Base-by-base conservation (phyloP, 306 rosid species). In the Corylus heterophylla region DNA sequence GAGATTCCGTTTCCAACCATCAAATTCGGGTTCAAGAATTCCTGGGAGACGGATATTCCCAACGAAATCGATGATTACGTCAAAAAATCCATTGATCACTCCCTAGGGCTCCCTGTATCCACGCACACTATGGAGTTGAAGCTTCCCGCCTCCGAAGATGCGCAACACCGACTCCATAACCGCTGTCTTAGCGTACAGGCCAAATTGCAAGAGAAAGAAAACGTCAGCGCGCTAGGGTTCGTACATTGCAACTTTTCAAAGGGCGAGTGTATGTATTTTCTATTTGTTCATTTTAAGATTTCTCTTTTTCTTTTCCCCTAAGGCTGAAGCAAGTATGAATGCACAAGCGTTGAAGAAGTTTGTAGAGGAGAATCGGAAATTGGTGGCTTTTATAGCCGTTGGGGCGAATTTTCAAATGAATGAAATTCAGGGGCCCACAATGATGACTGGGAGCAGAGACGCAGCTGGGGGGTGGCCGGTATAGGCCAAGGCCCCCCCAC, bases 311-410 rank as follows among this genome's bases (percentile, higher is more conserved):
- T 9, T 71, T 63, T 69, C 22, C 56, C 25, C 39, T 71, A 8
- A 95, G 99, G 83, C 88, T 71, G 99, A 95, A 76, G 82, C 93
- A 37, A 52, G 67, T 9, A 88, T 95, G 96, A 95, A 89, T 61
- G 96, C 96, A 0, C 92, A 83, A 78, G 97, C 97, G 10, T 69
- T 95, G 87, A 93, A 87, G 85, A 95, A 95, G 69, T 95, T 95
- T 63, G 88, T 89, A 4, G 96, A 87, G 85, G 98, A 91, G 88
- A 95, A 95, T 81, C 93, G 86, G 76, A 88, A 74, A 82, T 70
- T 95, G 77, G 98, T 29, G 31, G 31, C 31, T 29, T 29, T 29
- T 29, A 29, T 29, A 29, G 31, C 31, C 2, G 31, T 29, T 0
- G 2, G 31, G 31, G 31, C 2, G 31, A 2, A 31, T 31, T 31